phyloP scores from a whole-genome alignment of 495 filamentous ascomycete species.

The Lineolata rhizophorae region DNA sequence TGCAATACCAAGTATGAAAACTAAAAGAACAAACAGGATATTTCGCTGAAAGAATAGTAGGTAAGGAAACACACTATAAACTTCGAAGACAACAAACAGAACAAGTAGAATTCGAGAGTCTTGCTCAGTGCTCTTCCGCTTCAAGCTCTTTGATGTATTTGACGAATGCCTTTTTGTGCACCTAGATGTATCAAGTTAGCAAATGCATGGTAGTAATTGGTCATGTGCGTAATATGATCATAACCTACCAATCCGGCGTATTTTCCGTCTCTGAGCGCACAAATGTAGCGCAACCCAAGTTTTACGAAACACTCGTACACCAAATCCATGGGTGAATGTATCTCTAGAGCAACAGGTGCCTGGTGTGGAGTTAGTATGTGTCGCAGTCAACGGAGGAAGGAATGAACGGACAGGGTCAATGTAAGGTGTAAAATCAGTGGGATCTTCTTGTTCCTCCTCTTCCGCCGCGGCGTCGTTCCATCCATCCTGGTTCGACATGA shows the following conservation, averaged over 20 bases:
- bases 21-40: too few species aligned
- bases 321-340: slow-evolving; percentile 77
- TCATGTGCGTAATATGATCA: background rate
- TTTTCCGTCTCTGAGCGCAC: slow-evolving; percentile 60
- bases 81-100: too few species aligned
- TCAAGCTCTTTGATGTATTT: slow-evolving; percentile 76
- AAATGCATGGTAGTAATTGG: background rate
- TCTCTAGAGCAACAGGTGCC: slow-evolving; percentile 73
- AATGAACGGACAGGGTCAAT: slow-evolving; percentile 42
- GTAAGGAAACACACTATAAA: too few species aligned
- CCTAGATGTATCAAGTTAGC: slow-evolving; percentile 21
- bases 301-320: slow-evolving; percentile 97
- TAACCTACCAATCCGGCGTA: slow-evolving; percentile 61
- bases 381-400: background rate
- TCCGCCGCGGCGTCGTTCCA: slow-evolving; percentile 22
- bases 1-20: too few species aligned
- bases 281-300: slow-evolving; percentile 78
- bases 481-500: slow-evolving; percentile 48
- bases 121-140: too few species aligned
- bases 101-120: too few species aligned
- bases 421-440: slow-evolving; percentile 68
- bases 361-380: slow-evolving; percentile 18
- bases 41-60: too few species aligned
- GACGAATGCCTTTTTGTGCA: slow-evolving; percentile 92
- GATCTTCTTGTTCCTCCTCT: slow-evolving; percentile 35